Conservation (phyloP, 2,329 filamentous ascomycete genomes). For the Fusarium continuum region DNA sequence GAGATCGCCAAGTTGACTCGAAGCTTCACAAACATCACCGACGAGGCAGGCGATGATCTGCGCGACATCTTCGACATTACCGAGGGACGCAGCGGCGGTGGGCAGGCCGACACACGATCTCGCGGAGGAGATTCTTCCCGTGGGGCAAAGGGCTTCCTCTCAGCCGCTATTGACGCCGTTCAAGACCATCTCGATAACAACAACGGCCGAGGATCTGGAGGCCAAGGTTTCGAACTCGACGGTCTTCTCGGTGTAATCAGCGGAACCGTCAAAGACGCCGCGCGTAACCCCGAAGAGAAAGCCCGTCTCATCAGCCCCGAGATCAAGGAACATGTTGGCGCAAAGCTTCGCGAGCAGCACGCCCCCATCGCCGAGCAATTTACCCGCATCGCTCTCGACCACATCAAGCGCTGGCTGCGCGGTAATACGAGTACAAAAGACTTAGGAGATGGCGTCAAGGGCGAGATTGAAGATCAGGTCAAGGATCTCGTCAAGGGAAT, state of each 20-base stretch:
- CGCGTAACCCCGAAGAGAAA: constrained; percentile 57
- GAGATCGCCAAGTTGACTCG: constrained; percentile 55
- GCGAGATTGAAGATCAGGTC: constrained; percentile 56
- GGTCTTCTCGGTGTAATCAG: constrained; percentile 55
- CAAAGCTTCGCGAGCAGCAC: constrained; percentile 54
- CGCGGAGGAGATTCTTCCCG: constrained; percentile 42
- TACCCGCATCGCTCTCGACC: constrained; percentile 56
- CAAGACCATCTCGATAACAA: constrained; percentile 53
- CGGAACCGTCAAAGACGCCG: constrained; percentile 54
- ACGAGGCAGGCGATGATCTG: constrained; percentile 54
- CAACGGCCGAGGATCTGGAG: constrained; percentile 33
- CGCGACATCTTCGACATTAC: constrained; percentile 56
- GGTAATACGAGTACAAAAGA: constrained; percentile 54
- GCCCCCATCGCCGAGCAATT: constrained; percentile 57
- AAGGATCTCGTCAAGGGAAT: constrained; percentile 57
- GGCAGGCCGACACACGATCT: constrained; percentile 37
- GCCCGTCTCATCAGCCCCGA: constrained; percentile 56
- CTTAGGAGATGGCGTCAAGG: constrained; percentile 55
- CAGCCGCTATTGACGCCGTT: constrained; percentile 53
- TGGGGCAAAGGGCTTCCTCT: constrained; percentile 51
- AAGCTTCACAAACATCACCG: constrained; percentile 52
- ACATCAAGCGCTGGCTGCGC: constrained; percentile 57
- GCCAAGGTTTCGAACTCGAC: constrained; percentile 52
- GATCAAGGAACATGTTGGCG: constrained; percentile 56
- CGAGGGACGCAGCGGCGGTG: constrained; percentile 42